Evolutionary conservation across 2,329 filamentous ascomycete genomes (phyloP), one percentile per base, ranked within the genome.

Genomic region (Hirsutella thompsonii): DNA sequence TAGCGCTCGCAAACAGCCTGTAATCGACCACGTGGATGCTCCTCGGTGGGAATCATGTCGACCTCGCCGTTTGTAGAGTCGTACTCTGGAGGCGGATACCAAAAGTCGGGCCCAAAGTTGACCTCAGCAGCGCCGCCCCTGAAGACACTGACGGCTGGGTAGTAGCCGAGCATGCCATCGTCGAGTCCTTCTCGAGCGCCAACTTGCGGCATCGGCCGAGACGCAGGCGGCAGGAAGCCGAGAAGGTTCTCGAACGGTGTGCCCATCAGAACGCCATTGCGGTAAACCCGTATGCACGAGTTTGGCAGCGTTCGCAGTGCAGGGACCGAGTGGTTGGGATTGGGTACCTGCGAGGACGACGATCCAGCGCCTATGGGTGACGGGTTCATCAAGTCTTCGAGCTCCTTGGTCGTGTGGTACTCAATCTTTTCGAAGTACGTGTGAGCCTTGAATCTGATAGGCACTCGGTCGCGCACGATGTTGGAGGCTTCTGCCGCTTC

Each of bases 161-260:
- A 94, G 63, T 98, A 98, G 10, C 92, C 93, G 2, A 95, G 74
- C 72, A 92, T 84, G 29, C 90, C 92, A 55, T 98, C 92, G 55
- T 98, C 92, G 46, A 94, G 78, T 21, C 87, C 87, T 46, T 92
- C 83, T 38, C 92, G 72, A 16, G 85, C 87, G 11, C 84, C 86
- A 34, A 82, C 72, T 47, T 83, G 79, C 5, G 73, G 66, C 44
- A 79, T 74, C 4, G 83, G 81, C 45, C 78, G 79, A 5, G 86
- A 94, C 1, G 92, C 89, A 0, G 89, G 90, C 0, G 92, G 92
- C 1, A 98, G 68, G 62, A 98, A 98, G 3, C 88, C 81, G 20
- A 95, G 75, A 1, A 98, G 74, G 49, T 93, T 79, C 42, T 83
- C 83, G 57, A 94, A 98, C 0, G 90, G 79, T 0, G 84, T 89